phyloP scores from a whole-genome alignment of 192 early-diverging fungal species.

The Coemansia biformis region DNA sequence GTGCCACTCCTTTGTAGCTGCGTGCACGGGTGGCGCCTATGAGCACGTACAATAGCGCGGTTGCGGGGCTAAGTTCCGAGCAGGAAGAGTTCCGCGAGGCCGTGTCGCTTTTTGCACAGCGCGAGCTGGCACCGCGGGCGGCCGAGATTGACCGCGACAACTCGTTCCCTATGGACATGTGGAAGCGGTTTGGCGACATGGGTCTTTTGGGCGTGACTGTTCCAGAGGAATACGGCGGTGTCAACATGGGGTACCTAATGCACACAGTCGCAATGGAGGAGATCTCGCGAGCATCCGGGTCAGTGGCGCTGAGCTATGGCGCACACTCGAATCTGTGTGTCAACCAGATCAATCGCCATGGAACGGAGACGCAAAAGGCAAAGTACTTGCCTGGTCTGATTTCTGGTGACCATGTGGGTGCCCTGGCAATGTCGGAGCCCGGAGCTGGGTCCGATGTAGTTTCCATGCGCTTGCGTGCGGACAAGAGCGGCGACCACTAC shows the following conservation, averaged over 20 bases:
- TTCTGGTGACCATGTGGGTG: constrained; percentile 81
- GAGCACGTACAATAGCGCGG: constrained; percentile 65
- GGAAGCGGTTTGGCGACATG: constrained; percentile 95
- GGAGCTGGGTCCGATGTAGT: constrained; percentile 89
- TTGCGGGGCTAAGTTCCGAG: constrained; percentile 71
- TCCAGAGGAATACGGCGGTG: constrained; percentile 80
- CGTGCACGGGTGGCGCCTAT: background rate
- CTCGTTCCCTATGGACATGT: constrained; percentile 91
- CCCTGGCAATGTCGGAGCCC: constrained; percentile 92
- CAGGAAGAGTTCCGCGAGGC: constrained; percentile 69
- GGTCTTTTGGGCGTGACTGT: constrained; percentile 90
- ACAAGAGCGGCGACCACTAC: constrained; percentile 78
- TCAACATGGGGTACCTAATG: constrained; percentile 83
- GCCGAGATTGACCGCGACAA: constrained; percentile 78
- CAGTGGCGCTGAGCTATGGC: constrained; percentile 88
- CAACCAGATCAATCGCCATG: constrained; percentile 92
- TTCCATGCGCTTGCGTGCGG: constrained; percentile 79
- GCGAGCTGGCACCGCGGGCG: constrained; percentile 78
- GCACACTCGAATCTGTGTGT: constrained; percentile 97
- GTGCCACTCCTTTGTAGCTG: too few relatives aligned
- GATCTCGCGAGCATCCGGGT: constrained; percentile 78
- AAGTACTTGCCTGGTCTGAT: constrained; percentile 91
- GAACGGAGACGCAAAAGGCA: constrained; percentile 74
- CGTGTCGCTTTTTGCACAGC: constrained; percentile 70
- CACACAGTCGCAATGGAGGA: constrained; percentile 94